Conservation (phyloP, 202 grass and related monocot genomes). For the Setaria italica region DNA sequence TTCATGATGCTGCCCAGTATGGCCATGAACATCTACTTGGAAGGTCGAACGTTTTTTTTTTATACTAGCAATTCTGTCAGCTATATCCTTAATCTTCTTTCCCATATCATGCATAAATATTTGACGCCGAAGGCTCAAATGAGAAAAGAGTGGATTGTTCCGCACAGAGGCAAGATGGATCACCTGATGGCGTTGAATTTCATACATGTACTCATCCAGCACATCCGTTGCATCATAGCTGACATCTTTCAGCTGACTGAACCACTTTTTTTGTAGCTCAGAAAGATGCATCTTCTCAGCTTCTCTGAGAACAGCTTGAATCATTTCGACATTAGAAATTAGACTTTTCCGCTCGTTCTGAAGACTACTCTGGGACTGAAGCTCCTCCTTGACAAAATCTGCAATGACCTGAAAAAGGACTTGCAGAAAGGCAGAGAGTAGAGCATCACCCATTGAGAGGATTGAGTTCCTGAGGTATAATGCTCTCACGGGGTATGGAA, state of each 20-base stretch:
- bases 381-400: slow-evolving; percentile 7
- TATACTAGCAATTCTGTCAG: neutral
- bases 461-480: neutral
- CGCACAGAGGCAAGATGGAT: neutral
- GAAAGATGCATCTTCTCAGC: slow-evolving; percentile 23
- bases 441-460: slow-evolving; percentile 19
- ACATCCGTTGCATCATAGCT: slow-evolving; percentile 47
- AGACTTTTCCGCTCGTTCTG: neutral
- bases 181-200: slow-evolving; percentile 38
- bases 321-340: neutral
- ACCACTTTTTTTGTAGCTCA: neutral
- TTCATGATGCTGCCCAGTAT: neutral
- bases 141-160: neutral
- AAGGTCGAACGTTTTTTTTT: neutral
- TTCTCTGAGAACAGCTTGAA: slow-evolving; percentile 26
- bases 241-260: slow-evolving; percentile 37
- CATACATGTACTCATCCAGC: slow-evolving; percentile 45
- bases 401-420: slow-evolving; percentile 18
- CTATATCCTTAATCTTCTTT: slow-evolving; percentile 26
- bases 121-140: neutral
- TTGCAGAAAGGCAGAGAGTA: slow-evolving; percentile 44
- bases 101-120: neutral
- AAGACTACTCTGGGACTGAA: neutral
- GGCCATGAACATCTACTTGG: neutral
- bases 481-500: slow-evolving; percentile 19